Conservation (phyloP, 495 filamentous ascomycete genomes). For the Lichina pygmaea region DNA sequence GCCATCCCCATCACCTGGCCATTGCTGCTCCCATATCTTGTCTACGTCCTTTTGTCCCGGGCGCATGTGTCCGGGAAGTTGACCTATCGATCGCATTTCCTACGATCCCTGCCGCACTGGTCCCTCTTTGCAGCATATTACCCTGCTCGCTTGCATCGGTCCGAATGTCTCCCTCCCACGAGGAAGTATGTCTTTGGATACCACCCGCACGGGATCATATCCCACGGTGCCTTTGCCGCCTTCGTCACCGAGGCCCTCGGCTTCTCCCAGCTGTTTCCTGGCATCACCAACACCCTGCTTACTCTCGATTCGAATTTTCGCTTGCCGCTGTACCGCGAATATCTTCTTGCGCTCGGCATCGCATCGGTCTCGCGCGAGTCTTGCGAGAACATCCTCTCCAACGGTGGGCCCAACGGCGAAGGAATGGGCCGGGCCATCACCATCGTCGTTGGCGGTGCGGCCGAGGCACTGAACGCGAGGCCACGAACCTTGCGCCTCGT, state of each 20-base stretch:
- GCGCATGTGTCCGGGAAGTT: conserved; percentile 47
- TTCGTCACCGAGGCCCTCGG: conserved; percentile 81
- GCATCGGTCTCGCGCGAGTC: conserved; percentile 74
- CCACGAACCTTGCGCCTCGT: conserved; percentile 51
- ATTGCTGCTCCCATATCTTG: conserved; percentile 64
- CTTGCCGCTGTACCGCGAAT: conserved; percentile 83
- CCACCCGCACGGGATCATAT: conserved; percentile 92
- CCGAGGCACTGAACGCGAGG: conserved; percentile 68
- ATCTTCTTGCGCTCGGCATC: conserved; percentile 61
- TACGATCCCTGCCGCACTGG: conserved; percentile 59
- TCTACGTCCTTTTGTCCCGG: conserved; percentile 58
- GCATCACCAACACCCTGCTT: conserved; percentile 79
- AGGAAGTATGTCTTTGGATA: conserved; percentile 97
- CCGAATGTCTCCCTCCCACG: conserved; percentile 45
- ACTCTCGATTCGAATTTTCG: conserved; percentile 88
- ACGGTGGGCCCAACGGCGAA: conserved; percentile 48
- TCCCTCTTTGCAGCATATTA: conserved; percentile 80
- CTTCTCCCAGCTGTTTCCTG: conserved; percentile 72
- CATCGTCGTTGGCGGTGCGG: conserved; percentile 80
- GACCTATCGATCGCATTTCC: conserved; percentile 39
- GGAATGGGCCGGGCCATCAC: conserved; percentile 94
- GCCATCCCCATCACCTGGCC: conserved; percentile 82
- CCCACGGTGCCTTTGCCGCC: conserved; percentile 76
- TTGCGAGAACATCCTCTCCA: conserved; percentile 60
- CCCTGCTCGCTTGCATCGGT: conserved; percentile 66